phyloP scores from a whole-genome alignment of 2,329 filamentous ascomycete species.

The Ceratocystis huliohia region DNA sequence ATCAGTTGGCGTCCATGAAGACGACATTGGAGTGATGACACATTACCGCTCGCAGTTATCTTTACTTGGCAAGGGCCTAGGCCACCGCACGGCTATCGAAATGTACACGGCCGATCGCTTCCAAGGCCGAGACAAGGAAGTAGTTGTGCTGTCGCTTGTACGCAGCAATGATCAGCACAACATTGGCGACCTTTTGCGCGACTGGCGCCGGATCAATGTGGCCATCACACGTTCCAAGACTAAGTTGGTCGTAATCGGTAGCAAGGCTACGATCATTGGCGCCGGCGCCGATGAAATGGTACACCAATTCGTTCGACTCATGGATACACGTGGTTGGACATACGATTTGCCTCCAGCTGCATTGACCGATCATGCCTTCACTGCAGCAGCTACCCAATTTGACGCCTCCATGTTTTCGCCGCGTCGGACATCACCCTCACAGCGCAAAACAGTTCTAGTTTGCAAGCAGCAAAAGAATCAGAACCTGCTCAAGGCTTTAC shows the following conservation, averaged over 20 bases:
- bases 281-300: conserved; percentile 64
- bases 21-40: conserved; percentile 85
- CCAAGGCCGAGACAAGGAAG: conserved; percentile 90
- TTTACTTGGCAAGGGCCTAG: conserved; percentile 61
- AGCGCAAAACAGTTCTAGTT: neutral
- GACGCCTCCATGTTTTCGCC: conserved; percentile 13
- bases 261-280: conserved; percentile 62
- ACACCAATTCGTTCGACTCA: conserved; percentile 59
- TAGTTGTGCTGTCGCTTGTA: conserved; percentile 76
- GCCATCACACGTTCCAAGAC: conserved; percentile 87
- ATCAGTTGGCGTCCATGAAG: conserved; percentile 56
- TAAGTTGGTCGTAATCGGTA: conserved; percentile 81
- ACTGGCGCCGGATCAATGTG: conserved; percentile 90
- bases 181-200: conserved; percentile 83
- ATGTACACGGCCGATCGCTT: conserved; percentile 97
- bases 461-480: conserved; percentile 24
- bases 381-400: conserved; percentile 40
- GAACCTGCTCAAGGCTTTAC: conserved; percentile 25
- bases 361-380: conserved; percentile 55
- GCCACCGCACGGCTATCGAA: conserved; percentile 53
- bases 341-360: conserved; percentile 56
- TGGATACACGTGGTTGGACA: conserved; percentile 68
- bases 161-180: conserved; percentile 68
- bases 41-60: conserved; percentile 90
- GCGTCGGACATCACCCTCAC: conserved; percentile 21